A percentile compares a stretch with the other conserved stretches of the same genome.
These are phyloP conservation scores for Stephanodiscus triporus DNA, from an alignment of 108 stramenopile species.

Conservation along the genomic window DNA sequence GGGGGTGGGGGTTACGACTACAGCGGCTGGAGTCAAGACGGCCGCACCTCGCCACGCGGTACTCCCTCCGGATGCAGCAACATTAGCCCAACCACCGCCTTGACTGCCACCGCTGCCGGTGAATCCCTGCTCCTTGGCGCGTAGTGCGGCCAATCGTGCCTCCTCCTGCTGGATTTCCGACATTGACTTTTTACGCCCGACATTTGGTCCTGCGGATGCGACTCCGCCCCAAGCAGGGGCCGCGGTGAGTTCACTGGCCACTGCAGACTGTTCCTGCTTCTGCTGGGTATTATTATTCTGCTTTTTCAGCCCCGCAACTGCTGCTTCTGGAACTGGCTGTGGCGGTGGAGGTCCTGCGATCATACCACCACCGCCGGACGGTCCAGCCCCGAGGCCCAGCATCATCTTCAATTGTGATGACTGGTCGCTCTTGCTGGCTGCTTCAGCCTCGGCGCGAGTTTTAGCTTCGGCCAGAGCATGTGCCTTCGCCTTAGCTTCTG, in stretches of 20 bases:
- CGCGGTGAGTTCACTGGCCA: slow-evolving; percentile 30
- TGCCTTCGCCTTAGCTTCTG: slow-evolving; percentile 35
- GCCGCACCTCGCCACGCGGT: slow-evolving; percentile 65
- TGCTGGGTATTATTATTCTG: slow-evolving; percentile 37
- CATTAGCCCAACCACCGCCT: slow-evolving; percentile 86
- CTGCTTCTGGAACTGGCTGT: slow-evolving; percentile 15
- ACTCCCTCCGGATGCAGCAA: slow-evolving; percentile 72
- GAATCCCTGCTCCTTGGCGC: slow-evolving; percentile 59
- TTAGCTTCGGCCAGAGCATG: slow-evolving; percentile 29
- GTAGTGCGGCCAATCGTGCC: slow-evolving; percentile 68
- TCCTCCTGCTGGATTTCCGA: slow-evolving; percentile 91
- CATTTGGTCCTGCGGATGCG: slow-evolving; percentile 9
- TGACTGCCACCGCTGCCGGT: slow-evolving; percentile 25
- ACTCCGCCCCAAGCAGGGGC: slow-evolving; percentile 82
- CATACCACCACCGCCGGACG: slow-evolving; percentile 16
- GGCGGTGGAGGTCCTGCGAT: slow-evolving; percentile 21
- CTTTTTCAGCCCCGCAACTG: slow-evolving; percentile 29
- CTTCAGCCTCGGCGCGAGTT: slow-evolving; percentile 38
- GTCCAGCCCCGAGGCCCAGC: slow-evolving; percentile 70
- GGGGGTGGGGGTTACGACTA: slow-evolving; percentile 42
- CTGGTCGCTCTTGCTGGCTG: slow-evolving; percentile 25
- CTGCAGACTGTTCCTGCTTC: slow-evolving; percentile 36
- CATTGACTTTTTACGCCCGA: slow-evolving; percentile 69
- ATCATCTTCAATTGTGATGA: slow-evolving; percentile 86
- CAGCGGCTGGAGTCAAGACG: slow-evolving; percentile 23